phyloP scores from a whole-genome alignment of 148 eudicot genomes.

The Rhododendron kiyosumense region DNA sequence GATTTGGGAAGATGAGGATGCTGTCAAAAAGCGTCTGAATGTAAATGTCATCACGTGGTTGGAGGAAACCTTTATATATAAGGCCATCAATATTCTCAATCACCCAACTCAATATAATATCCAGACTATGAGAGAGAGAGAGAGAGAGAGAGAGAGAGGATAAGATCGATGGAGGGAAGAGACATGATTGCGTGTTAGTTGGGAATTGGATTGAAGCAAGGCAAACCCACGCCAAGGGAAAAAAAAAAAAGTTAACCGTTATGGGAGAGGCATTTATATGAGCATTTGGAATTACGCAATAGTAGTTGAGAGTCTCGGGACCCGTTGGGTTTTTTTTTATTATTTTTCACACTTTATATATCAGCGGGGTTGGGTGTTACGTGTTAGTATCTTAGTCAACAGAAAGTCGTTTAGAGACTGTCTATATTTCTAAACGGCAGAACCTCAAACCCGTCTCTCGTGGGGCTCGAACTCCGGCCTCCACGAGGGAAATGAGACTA shows the following conservation, averaged over 20 bases:
- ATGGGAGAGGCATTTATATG: background rate
- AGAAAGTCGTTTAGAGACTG: too few species aligned
- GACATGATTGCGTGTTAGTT: background rate
- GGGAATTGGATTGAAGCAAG: conserved; percentile 4
- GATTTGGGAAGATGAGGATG: conserved; percentile 24
- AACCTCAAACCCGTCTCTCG: too few species aligned
- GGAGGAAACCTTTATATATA: conserved; percentile 3
- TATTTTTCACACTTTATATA: too few species aligned
- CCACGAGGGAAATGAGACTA: too few species aligned
- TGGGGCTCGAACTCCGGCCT: too few species aligned
- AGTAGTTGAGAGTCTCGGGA: background rate
- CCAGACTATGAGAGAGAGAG: background rate
- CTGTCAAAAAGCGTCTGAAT: background rate
- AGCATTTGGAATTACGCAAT: conserved; percentile 5
- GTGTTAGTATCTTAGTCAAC: too few species aligned
- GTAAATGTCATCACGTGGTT: conserved; percentile 16
- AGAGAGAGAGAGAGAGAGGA: background rate
- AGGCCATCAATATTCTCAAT: background rate
- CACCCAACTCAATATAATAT: background rate
- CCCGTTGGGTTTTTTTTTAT: background rate
- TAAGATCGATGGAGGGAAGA: background rate
- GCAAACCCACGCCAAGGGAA: background rate
- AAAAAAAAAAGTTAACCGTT: background rate
- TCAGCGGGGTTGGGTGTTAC: too few species aligned
- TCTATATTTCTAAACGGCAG: too few species aligned